phyloP scores from a whole-genome alignment of 2,329 filamentous ascomycete species.

The Boeremia lycopersici region DNA sequence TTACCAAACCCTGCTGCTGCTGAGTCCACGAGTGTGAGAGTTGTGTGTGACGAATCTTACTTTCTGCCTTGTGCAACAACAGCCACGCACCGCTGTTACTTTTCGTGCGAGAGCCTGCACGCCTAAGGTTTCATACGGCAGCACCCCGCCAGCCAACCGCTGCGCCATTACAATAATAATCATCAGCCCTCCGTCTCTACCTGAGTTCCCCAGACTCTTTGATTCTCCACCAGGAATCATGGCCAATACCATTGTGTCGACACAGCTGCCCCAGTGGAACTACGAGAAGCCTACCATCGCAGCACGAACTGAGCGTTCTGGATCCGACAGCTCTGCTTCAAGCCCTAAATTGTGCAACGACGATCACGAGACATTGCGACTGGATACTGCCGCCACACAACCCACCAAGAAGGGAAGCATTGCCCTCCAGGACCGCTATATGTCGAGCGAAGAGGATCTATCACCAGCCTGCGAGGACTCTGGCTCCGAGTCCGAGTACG shows the following conservation, averaged over 20 bases:
- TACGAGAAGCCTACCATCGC: conserved; percentile 41
- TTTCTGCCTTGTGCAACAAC: conserved; percentile 22
- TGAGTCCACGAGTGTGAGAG: conserved; percentile 18
- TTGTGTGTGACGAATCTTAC: conserved; percentile 31
- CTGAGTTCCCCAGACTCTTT: conserved; percentile 7
- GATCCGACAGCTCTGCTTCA: conserved; percentile 40
- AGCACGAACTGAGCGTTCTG: conserved; percentile 35
- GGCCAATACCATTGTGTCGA: conserved; percentile 39
- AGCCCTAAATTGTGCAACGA: conserved; percentile 45
- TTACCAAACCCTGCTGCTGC: conserved; percentile 14
- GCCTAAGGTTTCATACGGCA: conserved; percentile 39
- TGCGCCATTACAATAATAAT: conserved; percentile 25
- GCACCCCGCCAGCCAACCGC: conserved; percentile 20
- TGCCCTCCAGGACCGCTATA: conserved; percentile 45
- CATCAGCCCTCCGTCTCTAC: conserved; percentile 8
- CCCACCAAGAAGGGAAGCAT: conserved; percentile 29
- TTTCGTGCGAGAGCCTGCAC: conserved; percentile 36
- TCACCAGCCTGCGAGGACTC: conserved; percentile 44
- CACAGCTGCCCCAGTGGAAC: conserved; percentile 47
- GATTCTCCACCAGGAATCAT: conserved; percentile 28
- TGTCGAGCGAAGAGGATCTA: conserved; percentile 48
- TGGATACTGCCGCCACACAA: conserved; percentile 35
- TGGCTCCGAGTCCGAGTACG: conserved; percentile 34
- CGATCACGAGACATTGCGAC: conserved; percentile 42
- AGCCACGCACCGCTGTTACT: conserved; percentile 33